Percentiles rank a stretch among this genome's conserved stretches.
These are phyloP conservation scores for Neocatenulostroma microsporum DNA, from an alignment of 2,329 filamentous ascomycete genomes.

Conservation along the genomic window DNA sequence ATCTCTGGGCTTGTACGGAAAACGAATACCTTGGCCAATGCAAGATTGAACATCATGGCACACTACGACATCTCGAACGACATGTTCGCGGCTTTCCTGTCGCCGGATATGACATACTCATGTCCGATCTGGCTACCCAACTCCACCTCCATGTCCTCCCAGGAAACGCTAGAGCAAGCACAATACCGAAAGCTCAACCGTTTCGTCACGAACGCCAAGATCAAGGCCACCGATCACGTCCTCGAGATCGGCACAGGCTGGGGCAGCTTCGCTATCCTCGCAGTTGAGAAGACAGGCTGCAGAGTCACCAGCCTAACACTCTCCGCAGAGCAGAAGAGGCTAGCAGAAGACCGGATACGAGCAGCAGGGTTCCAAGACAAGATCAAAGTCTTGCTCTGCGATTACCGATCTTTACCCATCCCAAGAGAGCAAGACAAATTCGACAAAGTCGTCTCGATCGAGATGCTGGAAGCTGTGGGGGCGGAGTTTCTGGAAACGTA, in stretches of 20 bases:
- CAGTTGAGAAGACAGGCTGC: constrained; percentile 58
- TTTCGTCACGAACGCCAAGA: constrained; percentile 57
- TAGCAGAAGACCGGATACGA: constrained; percentile 58
- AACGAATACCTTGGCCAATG: constrained; percentile 43
- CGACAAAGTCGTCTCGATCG: constrained; percentile 67
- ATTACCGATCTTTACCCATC: constrained; percentile 57
- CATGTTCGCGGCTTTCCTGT: constrained; percentile 67
- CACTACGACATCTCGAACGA: constrained; percentile 72
- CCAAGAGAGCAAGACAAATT: constrained; percentile 41
- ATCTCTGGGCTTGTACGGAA: constrained; percentile 47
- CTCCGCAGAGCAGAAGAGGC: constrained; percentile 59
- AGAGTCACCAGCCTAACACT: constrained; percentile 61
- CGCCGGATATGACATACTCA: constrained; percentile 67
- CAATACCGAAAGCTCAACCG: constrained; percentile 60
- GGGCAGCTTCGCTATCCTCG: constrained; percentile 66
- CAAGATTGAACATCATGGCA: constrained; percentile 59
- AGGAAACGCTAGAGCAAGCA: constrained; percentile 56
- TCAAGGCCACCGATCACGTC: constrained; percentile 59
- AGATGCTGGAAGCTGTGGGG: constrained; percentile 71
- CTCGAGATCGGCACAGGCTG: constrained; percentile 72
- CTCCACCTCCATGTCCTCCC: constrained; percentile 33
- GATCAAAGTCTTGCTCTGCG: constrained; percentile 59
- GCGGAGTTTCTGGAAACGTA: constrained; percentile 60
- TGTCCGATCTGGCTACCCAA: constrained; percentile 57
- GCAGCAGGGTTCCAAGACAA: constrained; percentile 52